Evolutionary conservation across 176 grass and related monocot species (phyloP).

Genomic region (Thalia dealbata): DNA sequence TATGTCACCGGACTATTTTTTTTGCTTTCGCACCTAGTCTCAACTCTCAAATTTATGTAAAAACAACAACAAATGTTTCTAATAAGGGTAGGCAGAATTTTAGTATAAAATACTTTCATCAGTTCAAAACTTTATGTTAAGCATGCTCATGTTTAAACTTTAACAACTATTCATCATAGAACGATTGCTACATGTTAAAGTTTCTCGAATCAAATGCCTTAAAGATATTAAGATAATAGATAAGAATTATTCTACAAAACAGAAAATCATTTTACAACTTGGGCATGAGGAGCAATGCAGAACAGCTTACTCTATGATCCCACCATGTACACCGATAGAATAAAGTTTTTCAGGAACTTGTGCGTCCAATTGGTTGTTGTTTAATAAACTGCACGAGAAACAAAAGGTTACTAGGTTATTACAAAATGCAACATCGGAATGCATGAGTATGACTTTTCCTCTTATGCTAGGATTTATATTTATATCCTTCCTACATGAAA

Average conservation of each 20-base stretch:
- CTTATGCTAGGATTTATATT: neutral
- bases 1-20: neutral
- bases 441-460: neutral
- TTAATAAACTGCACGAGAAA: conserved; percentile 51
- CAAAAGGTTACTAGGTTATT: neutral
- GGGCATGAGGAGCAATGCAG: neutral
- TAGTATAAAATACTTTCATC: neutral
- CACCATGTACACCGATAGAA: conserved; percentile 92
- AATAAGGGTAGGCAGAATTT: neutral
- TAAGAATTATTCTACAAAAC: neutral
- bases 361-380: conserved; percentile 82
- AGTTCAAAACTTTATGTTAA: neutral
- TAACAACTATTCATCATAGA: neutral
- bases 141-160: neutral
- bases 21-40: neutral
- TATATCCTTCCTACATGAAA: neutral
- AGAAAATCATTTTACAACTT: neutral
- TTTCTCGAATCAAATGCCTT: neutral
- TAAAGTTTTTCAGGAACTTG: conserved; percentile 96
- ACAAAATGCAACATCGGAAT: neutral
- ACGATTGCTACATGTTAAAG: neutral
- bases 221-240: neutral
- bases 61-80: neutral
- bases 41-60: neutral
- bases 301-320: conserved; percentile 87